A percentile compares a stretch with the other conserved stretches of the same genome.
phyloP scores from a whole-genome alignment of 306 rosid genomes.

The Vachellia collinsii region DNA sequence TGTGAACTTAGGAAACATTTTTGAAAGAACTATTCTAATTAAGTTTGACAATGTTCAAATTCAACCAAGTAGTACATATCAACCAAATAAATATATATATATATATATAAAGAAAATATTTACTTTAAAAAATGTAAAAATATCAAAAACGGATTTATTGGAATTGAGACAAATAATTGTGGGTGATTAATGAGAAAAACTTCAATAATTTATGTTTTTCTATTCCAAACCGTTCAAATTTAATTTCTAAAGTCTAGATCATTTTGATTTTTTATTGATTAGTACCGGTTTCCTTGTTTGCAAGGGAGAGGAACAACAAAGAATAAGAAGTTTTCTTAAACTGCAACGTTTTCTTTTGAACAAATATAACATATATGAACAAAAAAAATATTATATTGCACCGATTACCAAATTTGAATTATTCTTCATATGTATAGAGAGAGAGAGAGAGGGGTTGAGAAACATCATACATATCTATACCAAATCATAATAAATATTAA shows the following conservation, averaged over 20 bases:
- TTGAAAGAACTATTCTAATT: not conserved
- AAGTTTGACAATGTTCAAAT: no score
- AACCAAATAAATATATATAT: no score
- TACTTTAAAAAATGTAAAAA: no score
- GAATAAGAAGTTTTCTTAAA: not conserved
- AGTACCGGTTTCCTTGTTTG: not conserved
- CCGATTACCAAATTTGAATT: not conserved
- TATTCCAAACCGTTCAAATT: no score
- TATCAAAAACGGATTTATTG: not conserved
- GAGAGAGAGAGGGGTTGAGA: not conserved
- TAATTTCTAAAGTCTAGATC: no score
- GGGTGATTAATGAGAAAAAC: not conserved
- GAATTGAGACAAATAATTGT: not conserved
- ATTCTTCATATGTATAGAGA: not conserved
- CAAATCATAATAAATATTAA: not conserved
- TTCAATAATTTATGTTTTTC: not conserved
- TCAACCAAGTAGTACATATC: no score
- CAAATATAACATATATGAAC: not conserved
- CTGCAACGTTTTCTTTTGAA: not conserved
- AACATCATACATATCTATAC: no score
- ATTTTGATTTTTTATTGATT: not conserved
- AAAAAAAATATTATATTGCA: not conserved
- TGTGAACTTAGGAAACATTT: not conserved
- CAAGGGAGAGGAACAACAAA: no score
- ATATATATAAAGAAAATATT: no score